These are phyloP conservation scores for Colletotrichum costaricense DNA, from an alignment of 2,329 filamentous ascomycete genomes.

Conservation along the genomic window DNA sequence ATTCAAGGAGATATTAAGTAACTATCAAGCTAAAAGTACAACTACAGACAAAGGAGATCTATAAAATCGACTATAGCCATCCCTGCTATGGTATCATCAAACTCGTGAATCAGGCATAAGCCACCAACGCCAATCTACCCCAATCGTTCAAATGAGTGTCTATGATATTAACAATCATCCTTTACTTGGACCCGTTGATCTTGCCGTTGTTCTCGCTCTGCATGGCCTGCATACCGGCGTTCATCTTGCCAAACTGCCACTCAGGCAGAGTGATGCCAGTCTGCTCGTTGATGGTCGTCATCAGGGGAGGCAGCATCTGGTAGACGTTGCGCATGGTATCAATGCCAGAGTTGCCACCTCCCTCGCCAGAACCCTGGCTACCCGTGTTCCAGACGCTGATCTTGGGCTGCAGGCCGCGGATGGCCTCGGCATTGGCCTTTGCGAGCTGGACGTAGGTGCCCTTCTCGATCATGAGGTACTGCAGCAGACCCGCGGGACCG, in stretches of 20 bases:
- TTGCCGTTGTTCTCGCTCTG: conserved; percentile 20
- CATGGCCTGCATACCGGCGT: conserved; percentile 48
- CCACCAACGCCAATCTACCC: conserved; percentile 18
- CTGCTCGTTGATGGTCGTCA: conserved; percentile 89
- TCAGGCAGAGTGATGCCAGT: conserved; percentile 84
- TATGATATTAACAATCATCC: not conserved
- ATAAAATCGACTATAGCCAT: conserved; percentile 1
- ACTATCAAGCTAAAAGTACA: not conserved
- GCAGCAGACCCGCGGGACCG: conserved; percentile 80
- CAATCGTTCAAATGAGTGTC: not conserved
- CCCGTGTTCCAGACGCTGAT: conserved; percentile 93
- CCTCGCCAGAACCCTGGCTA: conserved; percentile 53
- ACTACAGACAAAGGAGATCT: conserved; percentile 26
- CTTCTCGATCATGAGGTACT: conserved; percentile 90
- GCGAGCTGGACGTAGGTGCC: conserved; percentile 83
- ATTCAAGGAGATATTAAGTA: not conserved
- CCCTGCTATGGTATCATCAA: conserved; percentile 27
- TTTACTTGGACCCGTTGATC: conserved; percentile 20
- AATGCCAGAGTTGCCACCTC: conserved; percentile 52
- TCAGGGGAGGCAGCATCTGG: conserved; percentile 84
- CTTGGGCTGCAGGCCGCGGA: conserved; percentile 85
- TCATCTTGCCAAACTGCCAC: conserved; percentile 73
- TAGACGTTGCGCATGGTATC: conserved; percentile 85
- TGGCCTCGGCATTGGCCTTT: conserved; percentile 79
- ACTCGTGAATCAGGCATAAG: conserved; percentile 2